Base-by-base conservation (phyloP, 2,329 filamentous ascomycete species). In the Colletotrichum gigasporum region DNA sequence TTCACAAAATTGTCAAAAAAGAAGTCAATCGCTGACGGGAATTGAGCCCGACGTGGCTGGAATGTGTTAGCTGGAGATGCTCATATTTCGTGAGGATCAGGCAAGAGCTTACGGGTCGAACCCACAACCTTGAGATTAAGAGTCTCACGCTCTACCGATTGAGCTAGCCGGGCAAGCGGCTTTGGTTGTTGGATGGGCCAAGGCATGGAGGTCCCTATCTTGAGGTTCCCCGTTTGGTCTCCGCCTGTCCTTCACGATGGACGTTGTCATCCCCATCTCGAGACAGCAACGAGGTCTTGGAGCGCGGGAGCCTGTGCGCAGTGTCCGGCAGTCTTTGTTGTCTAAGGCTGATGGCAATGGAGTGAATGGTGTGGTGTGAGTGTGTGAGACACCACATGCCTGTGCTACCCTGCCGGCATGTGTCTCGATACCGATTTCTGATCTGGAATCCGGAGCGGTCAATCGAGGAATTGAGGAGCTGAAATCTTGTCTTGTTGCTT, bases 61-160 rank as follows among this genome's bases (percentile, higher is more conserved):
- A 22, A 48, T 41, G 24, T 35, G 24, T 53, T 35, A 48, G 55
- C 22, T 8, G n/a, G 9, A 4, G 22, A n/a, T 14, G 32, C 10
- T 14, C 30, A 28, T 26, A 9, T 20, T 12, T 30, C 30, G n/a
- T n/a, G 4, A 10, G 9, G 39, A 41, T 39, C 32, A 39, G 30
- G 52, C 35, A 47, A 42, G 47, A 14, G 30, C 61, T 47, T 54
- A 48, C 28, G 65, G 56, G 62, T 83, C 82, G 81, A 85, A 85
- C 84, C 80, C 80, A 79, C 81, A 84, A 79, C 81, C 82, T 84
- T 83, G 80, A 84, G 82, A 83, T 84, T 85, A 85, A 86, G 87
- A 90, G 87, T 89, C 87, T 88, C 83, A 89, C 87, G 87, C 87
- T 90, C 87, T 90, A 89, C 85, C 85, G 85, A 88, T 88, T 87